phyloP scores from a whole-genome alignment of 2,329 filamentous ascomycete species.

The Pezicula neosporulosa region DNA sequence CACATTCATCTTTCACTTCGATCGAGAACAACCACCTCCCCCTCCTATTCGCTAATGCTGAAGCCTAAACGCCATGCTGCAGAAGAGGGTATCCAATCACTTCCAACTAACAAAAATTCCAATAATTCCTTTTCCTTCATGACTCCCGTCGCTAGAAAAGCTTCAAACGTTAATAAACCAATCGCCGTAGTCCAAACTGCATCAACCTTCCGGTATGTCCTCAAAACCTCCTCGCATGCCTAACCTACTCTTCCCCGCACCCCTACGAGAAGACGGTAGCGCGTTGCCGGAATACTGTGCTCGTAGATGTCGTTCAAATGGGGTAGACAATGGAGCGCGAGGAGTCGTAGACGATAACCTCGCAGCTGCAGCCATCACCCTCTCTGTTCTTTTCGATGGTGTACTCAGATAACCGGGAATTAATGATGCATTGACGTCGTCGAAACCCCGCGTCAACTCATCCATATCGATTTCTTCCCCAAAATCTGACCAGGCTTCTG shows the following conservation, averaged over 20 bases:
- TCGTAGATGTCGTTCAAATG: constrained; percentile 36
- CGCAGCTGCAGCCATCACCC: constrained; percentile 34
- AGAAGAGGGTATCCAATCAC: constrained; percentile 6
- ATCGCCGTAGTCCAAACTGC: background rate
- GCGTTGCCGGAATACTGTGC: constrained; percentile 23
- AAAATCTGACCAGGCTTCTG: constrained; percentile 26
- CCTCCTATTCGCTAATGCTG: constrained; percentile 13
- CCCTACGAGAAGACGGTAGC: constrained; percentile 13
- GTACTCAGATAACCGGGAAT: constrained; percentile 32
- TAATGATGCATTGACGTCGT: constrained; percentile 15
- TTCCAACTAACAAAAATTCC: constrained; percentile 4
- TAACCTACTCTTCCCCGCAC: constrained; percentile 14
- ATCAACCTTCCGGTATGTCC: constrained; percentile 19
- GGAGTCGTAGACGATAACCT: constrained; percentile 40
- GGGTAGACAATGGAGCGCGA: constrained; percentile 37
- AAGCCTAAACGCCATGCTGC: constrained; percentile 16
- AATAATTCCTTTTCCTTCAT: background rate
- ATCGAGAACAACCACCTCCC: background rate
- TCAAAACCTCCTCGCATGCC: constrained; percentile 20
- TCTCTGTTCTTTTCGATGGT: constrained; percentile 42
- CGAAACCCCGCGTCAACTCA: constrained; percentile 15
- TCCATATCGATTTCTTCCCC: constrained; percentile 22
- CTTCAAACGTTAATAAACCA: background rate
- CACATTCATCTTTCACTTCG: background rate
- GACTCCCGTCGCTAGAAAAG: constrained; percentile 1